Base-by-base conservation (phyloP, 768 basidiomycete species). In the Mrakia hoshinonis region DNA sequence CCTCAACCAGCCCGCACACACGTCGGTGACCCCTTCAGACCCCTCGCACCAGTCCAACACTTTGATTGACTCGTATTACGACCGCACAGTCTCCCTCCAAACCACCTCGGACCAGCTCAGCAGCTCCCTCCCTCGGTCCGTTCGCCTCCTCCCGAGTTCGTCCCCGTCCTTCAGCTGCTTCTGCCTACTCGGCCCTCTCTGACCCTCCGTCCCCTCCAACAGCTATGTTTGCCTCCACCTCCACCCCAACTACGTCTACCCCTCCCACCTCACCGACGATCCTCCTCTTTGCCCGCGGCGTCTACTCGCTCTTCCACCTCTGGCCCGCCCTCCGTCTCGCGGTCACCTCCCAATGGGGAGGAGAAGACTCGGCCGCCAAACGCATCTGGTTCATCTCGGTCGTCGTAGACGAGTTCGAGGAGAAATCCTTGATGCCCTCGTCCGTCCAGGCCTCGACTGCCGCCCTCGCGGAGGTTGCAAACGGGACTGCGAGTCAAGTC, bases 311-410 rank as follows among this genome's bases (percentile, higher is more conserved):
- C 67, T 84, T 98, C 62, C 83, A 84, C 15, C 81, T 87, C 68
- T 98, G 94, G 94, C 85, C 90, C 55, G 90, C 87, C 3, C 85
- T 97, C 34, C 87, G 88, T 51, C 82, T 95, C 76, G 94, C 93
- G 43, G 86, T 97, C 47, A 86, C 89, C 74, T 85, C 92, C 75
- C 81, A 82, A 74, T 95, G 92, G 92, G 94, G 93, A 34, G 92
- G 92, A 3, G 85, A 88, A 24, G 85, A 86, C 34, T 84, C 85
- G 12, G 77, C 79, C 6, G 81, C 84, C 68, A 96, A 95, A 81
- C 86, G 87, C 58, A 89, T 86, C 26, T 94, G 91, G 90, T 83
- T 96, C 22, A 90, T 89, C 13, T 87, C 88, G 6, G 74, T 73
- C 38, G 54, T 81, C 38, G 75, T 80, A 22, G 80, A 81, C 73